Evolutionary conservation across 805 yeast species (phyloP), one percentile per base, ranked within the genome.

Genomic region (Lachancea sp.): DNA sequence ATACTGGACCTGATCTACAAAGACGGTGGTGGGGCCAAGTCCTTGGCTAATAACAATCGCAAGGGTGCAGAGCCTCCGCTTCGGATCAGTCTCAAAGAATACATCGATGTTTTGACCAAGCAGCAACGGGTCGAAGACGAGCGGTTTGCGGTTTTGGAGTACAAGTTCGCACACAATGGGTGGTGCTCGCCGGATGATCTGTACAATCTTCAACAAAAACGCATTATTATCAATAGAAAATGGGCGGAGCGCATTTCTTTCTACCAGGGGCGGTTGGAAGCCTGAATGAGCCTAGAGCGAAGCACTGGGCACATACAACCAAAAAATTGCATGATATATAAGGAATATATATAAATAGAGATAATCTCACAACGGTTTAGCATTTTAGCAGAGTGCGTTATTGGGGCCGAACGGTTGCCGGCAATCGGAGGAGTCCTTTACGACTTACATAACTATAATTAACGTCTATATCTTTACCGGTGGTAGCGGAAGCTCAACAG

Each of bases 201-300:
- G 15, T 44, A 41, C 33, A 47, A 50, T 27, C 38, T 61, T 36
- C 53, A 55, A 40, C 55, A 54, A 35, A 61, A 61, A 42, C 49
- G 63, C 34, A 48, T 56, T 8, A 44, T 57, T 6, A 54, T 57
- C n/a, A 58, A 56, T 44, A 57, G 53, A 42, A 55, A 55, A 44
- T 61, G 66, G 66, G 61, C 59, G 1, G 65, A 61, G 41, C 55
- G 62, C 41, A 59, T 60, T 13, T 54, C 57, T 2, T 56, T 47
- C 45, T 60, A 60, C 38, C 58, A 56, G 30, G 49, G 47, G 19
- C 53, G 51, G 37, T 34, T 55, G 16, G 57, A 55, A 35, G 52
- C 45, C 19, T 53, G 38, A 41, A 27, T 31, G n/a, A 31, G 16
- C 16, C n/a, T 13, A n/a, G 4, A 16, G 15, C 35, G 16, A 11